Conservation (phyloP, 2,329 filamentous ascomycete genomes). For the Xylariaceae sp. region DNA sequence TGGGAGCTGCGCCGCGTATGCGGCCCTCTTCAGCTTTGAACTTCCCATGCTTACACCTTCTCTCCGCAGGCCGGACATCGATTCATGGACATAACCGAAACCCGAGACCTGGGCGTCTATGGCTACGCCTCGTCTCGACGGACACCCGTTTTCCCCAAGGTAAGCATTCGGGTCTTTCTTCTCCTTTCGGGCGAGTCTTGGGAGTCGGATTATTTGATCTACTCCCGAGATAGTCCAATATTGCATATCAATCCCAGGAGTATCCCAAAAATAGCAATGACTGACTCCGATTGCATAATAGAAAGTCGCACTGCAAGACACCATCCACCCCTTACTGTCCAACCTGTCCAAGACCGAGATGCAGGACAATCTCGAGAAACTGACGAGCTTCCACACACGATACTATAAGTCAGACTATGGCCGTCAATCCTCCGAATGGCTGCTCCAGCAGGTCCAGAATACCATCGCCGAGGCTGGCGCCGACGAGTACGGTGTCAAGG, state of each 20-base stretch:
- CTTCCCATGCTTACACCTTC: slow-evolving; percentile 16
- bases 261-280: no score
- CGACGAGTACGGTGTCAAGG: slow-evolving; percentile 62
- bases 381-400: slow-evolving; percentile 76
- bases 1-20: slow-evolving; percentile 79
- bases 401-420: slow-evolving; percentile 81
- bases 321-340: slow-evolving; percentile 64
- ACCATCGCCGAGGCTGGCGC: slow-evolving; percentile 72
- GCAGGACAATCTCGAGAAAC: slow-evolving; percentile 71
- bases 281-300: no score
- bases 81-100: slow-evolving; percentile 93
- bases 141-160: slow-evolving; percentile 64
- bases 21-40: slow-evolving; percentile 1
- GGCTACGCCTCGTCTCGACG: slow-evolving; percentile 35
- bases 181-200: no score
- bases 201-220: no score
- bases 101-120: slow-evolving; percentile 58
- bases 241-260: no score
- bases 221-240: no score
- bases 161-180: no score
- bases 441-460: slow-evolving; percentile 69
- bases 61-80: slow-evolving; percentile 68
- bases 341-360: slow-evolving; percentile 74
- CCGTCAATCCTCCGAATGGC: slow-evolving; percentile 82
- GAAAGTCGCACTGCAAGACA: slow-evolving; percentile 62